These are phyloP conservation scores for Kwoniella bestiolae DNA, from an alignment of 768 basidiomycete genomes.

Conservation along the genomic window DNA sequence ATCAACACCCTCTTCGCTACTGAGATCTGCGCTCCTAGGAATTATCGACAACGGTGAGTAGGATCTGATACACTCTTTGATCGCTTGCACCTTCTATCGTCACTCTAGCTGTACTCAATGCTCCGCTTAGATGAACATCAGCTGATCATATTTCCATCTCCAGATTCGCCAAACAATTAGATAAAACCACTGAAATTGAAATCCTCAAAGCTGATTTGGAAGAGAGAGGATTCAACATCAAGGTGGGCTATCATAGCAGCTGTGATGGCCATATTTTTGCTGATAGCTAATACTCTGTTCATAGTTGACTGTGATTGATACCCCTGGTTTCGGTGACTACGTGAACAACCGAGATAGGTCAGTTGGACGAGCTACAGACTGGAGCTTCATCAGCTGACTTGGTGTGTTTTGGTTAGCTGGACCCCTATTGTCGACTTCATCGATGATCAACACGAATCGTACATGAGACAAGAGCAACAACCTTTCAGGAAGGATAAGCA, in stretches of 20 bases:
- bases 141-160: neutral
- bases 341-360: conserved; percentile 98
- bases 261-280: neutral
- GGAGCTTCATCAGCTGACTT: neutral
- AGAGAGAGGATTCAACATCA: conserved; percentile 99
- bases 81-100: neutral
- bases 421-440: conserved; percentile 95
- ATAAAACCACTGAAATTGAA: conserved; percentile 97
- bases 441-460: conserved; percentile 61
- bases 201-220: conserved; percentile 99
- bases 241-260: conserved; percentile 25
- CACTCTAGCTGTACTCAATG: neutral
- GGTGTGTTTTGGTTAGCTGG: conserved; percentile 62
- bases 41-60: conserved; percentile 65
- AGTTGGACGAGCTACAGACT: no score
- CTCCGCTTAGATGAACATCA: neutral
- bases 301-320: conserved; percentile 95
- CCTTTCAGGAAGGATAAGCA: conserved; percentile 93
- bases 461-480: conserved; percentile 92
- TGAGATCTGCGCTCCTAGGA: conserved; percentile 87
- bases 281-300: neutral
- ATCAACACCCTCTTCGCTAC: conserved; percentile 99
- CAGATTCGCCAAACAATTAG: conserved; percentile 78
- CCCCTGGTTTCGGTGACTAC: conserved; percentile 99
- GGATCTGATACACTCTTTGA: neutral